Conservation (phyloP, 2,329 filamentous ascomycete genomes). For the Stagonosporopsis vannaccii region DNA sequence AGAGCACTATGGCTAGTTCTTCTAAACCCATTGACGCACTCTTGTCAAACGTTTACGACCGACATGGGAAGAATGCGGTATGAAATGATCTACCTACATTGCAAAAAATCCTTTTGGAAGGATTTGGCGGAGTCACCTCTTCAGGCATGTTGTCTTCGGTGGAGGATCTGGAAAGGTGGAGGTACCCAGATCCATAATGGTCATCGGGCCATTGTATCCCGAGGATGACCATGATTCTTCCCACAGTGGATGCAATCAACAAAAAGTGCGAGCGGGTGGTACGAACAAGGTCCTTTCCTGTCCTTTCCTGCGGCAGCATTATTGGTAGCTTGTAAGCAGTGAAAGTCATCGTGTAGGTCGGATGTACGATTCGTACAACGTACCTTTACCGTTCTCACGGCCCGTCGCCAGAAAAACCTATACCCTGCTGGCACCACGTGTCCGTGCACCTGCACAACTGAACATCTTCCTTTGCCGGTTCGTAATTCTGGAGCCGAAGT, state of each 20-base stretch:
- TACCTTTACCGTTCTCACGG: neutral
- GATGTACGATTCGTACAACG: conserved; percentile 16
- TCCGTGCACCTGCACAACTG: neutral
- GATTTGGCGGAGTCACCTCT: neutral
- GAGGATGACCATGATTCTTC: neutral
- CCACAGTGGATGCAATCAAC: neutral
- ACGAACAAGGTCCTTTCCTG: neutral
- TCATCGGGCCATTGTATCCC: neutral
- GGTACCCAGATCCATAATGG: neutral
- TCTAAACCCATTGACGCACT: neutral
- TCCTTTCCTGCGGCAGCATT: neutral
- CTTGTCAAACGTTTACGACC: neutral
- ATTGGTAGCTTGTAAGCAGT: neutral
- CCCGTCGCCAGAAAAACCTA: neutral
- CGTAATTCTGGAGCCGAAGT: conserved; percentile 12
- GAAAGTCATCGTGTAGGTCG: neutral
- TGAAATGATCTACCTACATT: neutral
- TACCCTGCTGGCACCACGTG: neutral
- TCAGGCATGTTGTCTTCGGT: neutral
- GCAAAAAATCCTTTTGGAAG: neutral
- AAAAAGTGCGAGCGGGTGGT: neutral
- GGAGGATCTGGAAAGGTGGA: no score
- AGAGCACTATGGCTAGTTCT: neutral
- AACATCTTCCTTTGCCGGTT: neutral
- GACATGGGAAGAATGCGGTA: neutral